Evolutionary conservation across 192 early-diverging fungal species (phyloP).

Genomic region (Rhizoclosmatium globosum): DNA sequence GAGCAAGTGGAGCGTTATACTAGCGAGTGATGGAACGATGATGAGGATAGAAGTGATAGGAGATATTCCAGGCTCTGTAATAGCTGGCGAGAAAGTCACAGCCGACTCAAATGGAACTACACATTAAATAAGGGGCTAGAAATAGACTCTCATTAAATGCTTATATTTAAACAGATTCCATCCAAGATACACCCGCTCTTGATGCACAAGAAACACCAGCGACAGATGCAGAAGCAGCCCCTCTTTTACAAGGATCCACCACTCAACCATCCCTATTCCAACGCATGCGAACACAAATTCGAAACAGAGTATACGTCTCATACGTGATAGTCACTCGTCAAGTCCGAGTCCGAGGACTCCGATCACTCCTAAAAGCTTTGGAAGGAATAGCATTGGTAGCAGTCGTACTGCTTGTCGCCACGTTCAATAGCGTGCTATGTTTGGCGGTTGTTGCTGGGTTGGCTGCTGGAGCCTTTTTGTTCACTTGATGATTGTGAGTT

Average conservation of each 20-base stretch:
- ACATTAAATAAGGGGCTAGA: background rate
- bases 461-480: conserved; percentile 26
- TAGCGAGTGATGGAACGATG: background rate
- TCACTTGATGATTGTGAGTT: background rate
- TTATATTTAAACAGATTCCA: background rate
- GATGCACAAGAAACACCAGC: too few species aligned
- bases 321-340: background rate
- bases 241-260: too few species aligned
- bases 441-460: conserved; percentile 8
- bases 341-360: background rate
- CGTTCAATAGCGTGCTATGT: conserved; percentile 15
- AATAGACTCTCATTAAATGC: too few species aligned
- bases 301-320: background rate
- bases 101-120: too few species aligned
- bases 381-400: conserved; percentile 13
- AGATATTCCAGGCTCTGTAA: too few species aligned
- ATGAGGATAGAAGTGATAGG: background rate
- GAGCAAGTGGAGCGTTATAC: background rate
- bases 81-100: too few species aligned
- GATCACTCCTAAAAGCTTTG: background rate
- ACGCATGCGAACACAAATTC: background rate
- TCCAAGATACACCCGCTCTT: too few species aligned
- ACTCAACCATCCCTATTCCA: background rate
- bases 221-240: too few species aligned
- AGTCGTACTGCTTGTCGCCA: conserved; percentile 16